phyloP scores from a whole-genome alignment of 2,329 filamentous ascomycete genomes.

The Cladophialophora psammophila region DNA sequence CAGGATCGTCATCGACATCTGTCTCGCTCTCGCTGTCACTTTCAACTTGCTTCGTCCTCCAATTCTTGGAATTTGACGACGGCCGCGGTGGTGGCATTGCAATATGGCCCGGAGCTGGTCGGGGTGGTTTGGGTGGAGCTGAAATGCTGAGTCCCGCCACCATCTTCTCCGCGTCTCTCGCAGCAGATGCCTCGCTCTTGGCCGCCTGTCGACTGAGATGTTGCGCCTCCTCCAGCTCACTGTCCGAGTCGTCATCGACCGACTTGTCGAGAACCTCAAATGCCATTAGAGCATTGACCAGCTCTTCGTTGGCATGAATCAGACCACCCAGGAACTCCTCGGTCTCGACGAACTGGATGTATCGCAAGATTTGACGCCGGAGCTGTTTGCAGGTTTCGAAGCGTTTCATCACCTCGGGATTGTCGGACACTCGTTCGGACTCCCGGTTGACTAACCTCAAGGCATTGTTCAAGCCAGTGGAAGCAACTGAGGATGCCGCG shows the following conservation, averaged over 20 bases:
- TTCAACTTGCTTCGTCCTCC: constrained; percentile 50
- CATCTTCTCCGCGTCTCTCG: constrained; percentile 47
- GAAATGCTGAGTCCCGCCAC: constrained; percentile 56
- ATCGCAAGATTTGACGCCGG: constrained; percentile 82
- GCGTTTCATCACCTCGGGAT: constrained; percentile 73
- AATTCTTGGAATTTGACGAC: constrained; percentile 36
- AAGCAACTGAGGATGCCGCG: constrained; percentile 84
- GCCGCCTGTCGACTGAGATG: constrained; percentile 39
- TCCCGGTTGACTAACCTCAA: constrained; percentile 92
- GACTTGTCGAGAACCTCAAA: constrained; percentile 86
- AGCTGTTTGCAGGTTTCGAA: constrained; percentile 90
- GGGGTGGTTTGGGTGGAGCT: constrained; percentile 58
- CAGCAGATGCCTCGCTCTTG: constrained; percentile 36
- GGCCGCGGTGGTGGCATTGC: constrained; percentile 33
- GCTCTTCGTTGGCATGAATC: constrained; percentile 91
- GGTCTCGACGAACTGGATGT: constrained; percentile 89
- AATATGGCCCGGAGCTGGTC: constrained; percentile 39
- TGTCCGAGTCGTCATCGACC: constrained; percentile 68
- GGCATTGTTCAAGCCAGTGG: constrained; percentile 88
- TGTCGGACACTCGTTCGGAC: constrained; percentile 84
- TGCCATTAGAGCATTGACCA: constrained; percentile 91
- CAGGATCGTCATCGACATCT: constrained; percentile 73
- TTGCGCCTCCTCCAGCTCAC: constrained; percentile 65
- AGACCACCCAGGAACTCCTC: constrained; percentile 92
- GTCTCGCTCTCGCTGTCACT: constrained; percentile 64